These are phyloP conservation scores for Plasmodium vinckei DNA, from an alignment of 169 alveolate genomes.

Conservation along the genomic window DNA sequence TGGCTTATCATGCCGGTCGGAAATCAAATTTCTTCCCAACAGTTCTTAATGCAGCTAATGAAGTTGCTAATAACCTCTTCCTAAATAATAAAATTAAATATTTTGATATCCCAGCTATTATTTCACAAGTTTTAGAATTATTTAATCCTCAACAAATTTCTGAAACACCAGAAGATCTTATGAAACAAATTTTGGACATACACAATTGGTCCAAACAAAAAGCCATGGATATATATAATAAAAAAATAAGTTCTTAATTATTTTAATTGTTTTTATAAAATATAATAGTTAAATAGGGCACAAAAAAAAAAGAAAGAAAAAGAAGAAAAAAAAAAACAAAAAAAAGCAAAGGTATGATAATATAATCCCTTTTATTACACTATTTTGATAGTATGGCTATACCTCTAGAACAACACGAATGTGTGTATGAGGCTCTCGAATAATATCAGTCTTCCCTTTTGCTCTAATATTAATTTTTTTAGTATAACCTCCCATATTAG, in stretches of 20 bases:
- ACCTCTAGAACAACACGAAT: constrained; percentile 73
- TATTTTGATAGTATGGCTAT: neutral
- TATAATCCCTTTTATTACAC: neutral
- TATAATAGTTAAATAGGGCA: neutral
- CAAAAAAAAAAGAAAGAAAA: neutral
- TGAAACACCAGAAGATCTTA: constrained; percentile 45
- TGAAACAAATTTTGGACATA: constrained; percentile 47
- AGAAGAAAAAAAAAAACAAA: neutral
- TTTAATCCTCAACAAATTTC: constrained; percentile 31
- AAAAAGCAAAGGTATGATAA: neutral
- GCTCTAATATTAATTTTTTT: constrained; percentile 68
- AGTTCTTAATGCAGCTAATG: constrained; percentile 90
- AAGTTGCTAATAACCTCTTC: constrained; percentile 85
- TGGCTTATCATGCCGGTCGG: constrained; percentile 88
- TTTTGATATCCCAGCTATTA: constrained; percentile 78
- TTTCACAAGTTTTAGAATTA: constrained; percentile 65
- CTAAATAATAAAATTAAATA: constrained; percentile 77
- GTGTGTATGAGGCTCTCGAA: constrained; percentile 75
- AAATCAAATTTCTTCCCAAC: constrained; percentile 89
- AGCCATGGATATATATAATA: constrained; percentile 37
- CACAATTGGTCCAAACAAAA: constrained; percentile 25
- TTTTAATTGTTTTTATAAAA: neutral
- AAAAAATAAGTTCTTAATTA: neutral
- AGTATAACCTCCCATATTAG: constrained; percentile 74
- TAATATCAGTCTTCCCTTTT: constrained; percentile 67